Evolutionary conservation across 495 filamentous ascomycete genomes (phyloP).

Genomic region (Trichoderma asperelloides): DNA sequence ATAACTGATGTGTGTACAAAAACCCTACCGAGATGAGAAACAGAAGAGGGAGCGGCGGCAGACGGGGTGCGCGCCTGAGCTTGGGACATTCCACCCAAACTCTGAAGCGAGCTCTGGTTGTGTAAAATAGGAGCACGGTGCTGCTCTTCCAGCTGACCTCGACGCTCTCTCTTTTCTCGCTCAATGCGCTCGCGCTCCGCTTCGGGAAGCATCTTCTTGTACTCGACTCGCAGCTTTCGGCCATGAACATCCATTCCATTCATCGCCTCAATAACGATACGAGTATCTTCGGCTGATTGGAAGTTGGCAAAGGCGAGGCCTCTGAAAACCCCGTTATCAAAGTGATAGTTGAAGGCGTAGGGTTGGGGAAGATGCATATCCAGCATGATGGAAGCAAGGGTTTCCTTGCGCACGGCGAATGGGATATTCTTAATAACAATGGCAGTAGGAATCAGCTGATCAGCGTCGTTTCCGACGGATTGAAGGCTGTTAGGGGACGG

Average conservation of each 20-base stretch:
- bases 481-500: constrained; percentile 23
- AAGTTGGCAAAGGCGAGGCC: constrained; percentile 98
- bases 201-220: constrained; percentile 97
- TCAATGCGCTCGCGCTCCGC: constrained; percentile 95
- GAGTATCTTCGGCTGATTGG: constrained; percentile 88
- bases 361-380: constrained; percentile 83
- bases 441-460: constrained; percentile 89
- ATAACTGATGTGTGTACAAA: background rate
- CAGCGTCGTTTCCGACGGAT: constrained; percentile 15
- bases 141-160: constrained; percentile 94
- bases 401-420: constrained; percentile 96
- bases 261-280: constrained; percentile 76
- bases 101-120: constrained; percentile 75
- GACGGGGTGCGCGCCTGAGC: constrained; percentile 14
- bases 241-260: constrained; percentile 95
- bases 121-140: constrained; percentile 66
- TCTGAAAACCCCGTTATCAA: constrained; percentile 95
- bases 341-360: constrained; percentile 99
- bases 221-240: constrained; percentile 88
- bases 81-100: constrained; percentile 56
- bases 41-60: constrained; percentile 8
- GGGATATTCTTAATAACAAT: constrained; percentile 99
- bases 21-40: background rate
- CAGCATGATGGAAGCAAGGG: constrained; percentile 85
- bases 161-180: constrained; percentile 90